Conservation (phyloP, 768 basidiomycete species). For the Kwoniella newhampshirensis region DNA sequence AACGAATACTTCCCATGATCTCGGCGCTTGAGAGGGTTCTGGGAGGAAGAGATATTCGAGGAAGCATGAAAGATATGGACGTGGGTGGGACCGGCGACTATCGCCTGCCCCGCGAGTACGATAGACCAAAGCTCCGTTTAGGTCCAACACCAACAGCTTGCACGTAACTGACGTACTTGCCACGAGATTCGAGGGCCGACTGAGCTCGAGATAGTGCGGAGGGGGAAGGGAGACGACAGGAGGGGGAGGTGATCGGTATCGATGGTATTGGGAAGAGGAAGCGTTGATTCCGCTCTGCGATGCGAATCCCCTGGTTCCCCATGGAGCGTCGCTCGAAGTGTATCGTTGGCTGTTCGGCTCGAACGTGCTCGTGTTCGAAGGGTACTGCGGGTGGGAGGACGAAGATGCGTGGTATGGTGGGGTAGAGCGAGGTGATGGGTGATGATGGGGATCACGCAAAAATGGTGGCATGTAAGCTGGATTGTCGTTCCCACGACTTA, state of each 20-base stretch:
- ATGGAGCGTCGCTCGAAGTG: too few species aligned
- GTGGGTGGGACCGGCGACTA: constrained; percentile 22
- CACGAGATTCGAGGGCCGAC: neutral
- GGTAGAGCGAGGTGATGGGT: too few species aligned
- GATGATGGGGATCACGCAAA: too few species aligned
- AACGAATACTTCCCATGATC: constrained; percentile 51
- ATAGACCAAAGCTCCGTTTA: constrained; percentile 51
- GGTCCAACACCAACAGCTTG: constrained; percentile 49
- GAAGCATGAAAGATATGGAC: constrained; percentile 47
- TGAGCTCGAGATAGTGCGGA: constrained; percentile 12
- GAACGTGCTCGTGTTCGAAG: too few species aligned
- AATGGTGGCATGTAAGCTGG: too few species aligned
- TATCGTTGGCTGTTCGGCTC: too few species aligned
- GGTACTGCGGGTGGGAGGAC: too few species aligned
- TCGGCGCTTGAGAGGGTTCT: constrained; percentile 1
- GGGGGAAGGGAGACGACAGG: constrained; percentile 13
- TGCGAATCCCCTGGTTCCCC: neutral
- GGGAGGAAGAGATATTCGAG: constrained; percentile 44
- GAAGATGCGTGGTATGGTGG: too few species aligned
- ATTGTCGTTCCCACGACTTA: too few species aligned
- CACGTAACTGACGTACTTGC: neutral
- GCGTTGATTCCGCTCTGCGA: neutral
- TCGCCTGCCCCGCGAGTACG: constrained; percentile 19
- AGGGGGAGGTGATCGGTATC: constrained; percentile 9
- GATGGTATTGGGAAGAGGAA: neutral